phyloP scores from a whole-genome alignment of 2,329 filamentous ascomycete genomes.

The Diplodia seriata region DNA sequence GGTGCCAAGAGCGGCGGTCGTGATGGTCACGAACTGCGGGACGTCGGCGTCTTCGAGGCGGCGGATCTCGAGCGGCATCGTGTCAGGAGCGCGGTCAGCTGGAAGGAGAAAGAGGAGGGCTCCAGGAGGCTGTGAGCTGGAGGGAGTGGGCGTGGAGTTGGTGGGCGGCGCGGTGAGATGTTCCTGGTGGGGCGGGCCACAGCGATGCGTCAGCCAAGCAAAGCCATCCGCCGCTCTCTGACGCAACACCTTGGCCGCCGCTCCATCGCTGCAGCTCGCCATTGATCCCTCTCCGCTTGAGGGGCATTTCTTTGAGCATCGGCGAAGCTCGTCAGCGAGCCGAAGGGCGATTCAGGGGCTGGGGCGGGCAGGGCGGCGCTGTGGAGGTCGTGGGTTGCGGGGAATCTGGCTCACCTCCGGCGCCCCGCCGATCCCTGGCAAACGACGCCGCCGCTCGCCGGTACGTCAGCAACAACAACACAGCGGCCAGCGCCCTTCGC shows the following conservation, averaged over 20 bases:
- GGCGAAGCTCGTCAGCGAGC: no score
- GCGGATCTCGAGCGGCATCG: slow-evolving; percentile 47
- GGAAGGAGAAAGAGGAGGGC: neutral
- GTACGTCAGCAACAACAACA: no score
- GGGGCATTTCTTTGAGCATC: neutral
- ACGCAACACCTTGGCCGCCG: neutral
- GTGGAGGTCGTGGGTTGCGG: neutral
- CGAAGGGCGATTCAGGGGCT: neutral
- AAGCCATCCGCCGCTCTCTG: slow-evolving; percentile 29
- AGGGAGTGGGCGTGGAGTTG: neutral
- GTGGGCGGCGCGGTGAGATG: neutral
- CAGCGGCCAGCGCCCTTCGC: neutral
- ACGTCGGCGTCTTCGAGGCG: slow-evolving; percentile 42
- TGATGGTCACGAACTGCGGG: slow-evolving; percentile 41
- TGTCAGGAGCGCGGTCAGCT: neutral
- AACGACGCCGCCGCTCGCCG: neutral
- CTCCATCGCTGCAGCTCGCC: slow-evolving; percentile 8
- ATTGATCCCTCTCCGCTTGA: neutral
- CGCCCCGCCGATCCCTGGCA: neutral
- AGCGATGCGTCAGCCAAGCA: slow-evolving; percentile 13
- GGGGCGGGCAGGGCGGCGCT: neutral
- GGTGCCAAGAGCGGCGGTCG: slow-evolving; percentile 40
- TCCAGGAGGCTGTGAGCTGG: neutral
- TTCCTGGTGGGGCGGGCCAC: neutral
- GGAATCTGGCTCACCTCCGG: neutral